Evolutionary conservation across 2,329 filamentous ascomycete genomes (phyloP).

Genomic region (Ophiostoma angusticollis): DNA sequence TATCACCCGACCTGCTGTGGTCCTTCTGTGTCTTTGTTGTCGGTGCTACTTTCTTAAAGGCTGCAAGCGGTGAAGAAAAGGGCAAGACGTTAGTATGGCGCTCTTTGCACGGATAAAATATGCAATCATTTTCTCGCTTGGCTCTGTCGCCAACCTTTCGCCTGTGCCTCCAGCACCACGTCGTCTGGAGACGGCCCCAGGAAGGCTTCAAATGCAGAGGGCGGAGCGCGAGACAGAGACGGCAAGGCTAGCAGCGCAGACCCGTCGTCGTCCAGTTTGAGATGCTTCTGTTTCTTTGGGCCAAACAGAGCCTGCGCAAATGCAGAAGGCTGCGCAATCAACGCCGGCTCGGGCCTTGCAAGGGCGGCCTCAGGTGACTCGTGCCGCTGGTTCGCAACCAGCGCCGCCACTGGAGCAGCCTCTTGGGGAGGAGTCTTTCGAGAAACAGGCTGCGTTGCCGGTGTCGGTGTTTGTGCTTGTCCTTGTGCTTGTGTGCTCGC

Average conservation of each 20-base stretch:
- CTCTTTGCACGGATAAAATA: slow-evolving; percentile 9
- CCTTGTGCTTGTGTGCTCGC: neutral
- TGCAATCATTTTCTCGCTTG: slow-evolving; percentile 25
- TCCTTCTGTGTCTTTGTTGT: slow-evolving; percentile 27
- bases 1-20: neutral
- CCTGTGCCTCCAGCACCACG: slow-evolving; percentile 73
- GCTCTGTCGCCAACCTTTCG: slow-evolving; percentile 63
- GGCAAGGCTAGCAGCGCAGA: slow-evolving; percentile 30
- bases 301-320: slow-evolving; percentile 44
- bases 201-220: slow-evolving; percentile 44
- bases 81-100: neutral
- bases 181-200: slow-evolving; percentile 85
- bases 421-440: neutral
- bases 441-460: neutral
- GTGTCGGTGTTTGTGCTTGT: neutral
- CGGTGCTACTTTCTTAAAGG: slow-evolving; percentile 30
- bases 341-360: slow-evolving; percentile 1
- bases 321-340: slow-evolving; percentile 32
- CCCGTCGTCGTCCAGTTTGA: slow-evolving; percentile 9
- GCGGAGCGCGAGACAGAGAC: slow-evolving; percentile 36
- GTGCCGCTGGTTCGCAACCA: neutral
- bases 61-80: slow-evolving; percentile 23
- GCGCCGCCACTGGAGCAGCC: neutral
- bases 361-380: neutral
- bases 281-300: slow-evolving; percentile 19